Base-by-base conservation (phyloP, 495 filamentous ascomycete species). In the Neurospora sp. region DNA sequence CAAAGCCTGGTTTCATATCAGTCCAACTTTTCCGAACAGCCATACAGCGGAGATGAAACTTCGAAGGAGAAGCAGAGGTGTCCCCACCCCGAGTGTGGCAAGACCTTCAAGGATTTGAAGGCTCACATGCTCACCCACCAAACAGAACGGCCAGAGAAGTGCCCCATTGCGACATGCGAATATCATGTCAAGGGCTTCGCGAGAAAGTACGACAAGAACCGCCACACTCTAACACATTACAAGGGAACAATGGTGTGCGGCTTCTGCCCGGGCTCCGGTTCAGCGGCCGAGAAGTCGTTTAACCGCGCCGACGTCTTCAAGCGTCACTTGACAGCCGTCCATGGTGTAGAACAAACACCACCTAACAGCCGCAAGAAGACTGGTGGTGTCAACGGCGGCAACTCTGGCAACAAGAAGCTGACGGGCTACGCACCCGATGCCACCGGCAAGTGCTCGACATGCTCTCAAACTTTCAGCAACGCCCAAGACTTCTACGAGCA, bases 181-280 rank as follows among this genome's bases (percentile, higher is more conserved):
- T 99, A 97, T 81, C 94, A 97, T 83, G 87, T 89, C 74, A 98
- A 98, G 82, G 96, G 96, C 27, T 99, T 99, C 79, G 95, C 96
- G 14, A 86, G 96, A 70, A 99, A 98, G 80, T 78, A 99, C 79
- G 96, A 99, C 84, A 98, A 98, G 85, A 98, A 98, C 80, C 87
- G 96, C 39, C 96, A 99, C 80, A 97, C 95, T 0, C 80, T 99
- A 71, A 99, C 96, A 35, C 96, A 99, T 78, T 99, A 99, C 87
- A 98, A 98, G 83, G 96, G 96, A 9, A 98, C 94, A 39, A 98
- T 99, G 96, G 94, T 99, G 37, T 99, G 96, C 82, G 94, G 94
- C 41, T 99, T 99, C 85, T 99, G 96, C 78, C 94, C 95, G 0
- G 94, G 94, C 5, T 92, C 93, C 35, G 96, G 96, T 16, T 97